Evolutionary conservation across 2,329 filamentous ascomycete genomes (phyloP).

Genomic region (Hypocreales sp.): DNA sequence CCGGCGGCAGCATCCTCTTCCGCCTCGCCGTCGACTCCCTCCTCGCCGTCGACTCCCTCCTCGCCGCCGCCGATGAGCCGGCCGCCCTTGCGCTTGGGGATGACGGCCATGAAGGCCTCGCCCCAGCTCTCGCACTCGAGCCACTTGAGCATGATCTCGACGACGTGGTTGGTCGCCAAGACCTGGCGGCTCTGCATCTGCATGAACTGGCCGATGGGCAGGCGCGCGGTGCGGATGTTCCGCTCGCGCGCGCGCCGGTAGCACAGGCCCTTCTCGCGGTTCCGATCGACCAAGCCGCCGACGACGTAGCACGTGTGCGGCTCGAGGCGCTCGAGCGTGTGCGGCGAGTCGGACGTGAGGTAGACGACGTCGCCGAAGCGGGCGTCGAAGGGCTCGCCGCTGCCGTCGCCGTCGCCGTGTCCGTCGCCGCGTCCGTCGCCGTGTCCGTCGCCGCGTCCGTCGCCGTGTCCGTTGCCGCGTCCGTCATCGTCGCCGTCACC

Average conservation of each 20-base stretch:
- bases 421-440: conserved; percentile 11
- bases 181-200: conserved; percentile 78
- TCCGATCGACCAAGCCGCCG: conserved; percentile 89
- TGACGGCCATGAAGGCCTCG: conserved; percentile 70
- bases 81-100: conserved; percentile 82
- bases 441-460: conserved; percentile 15
- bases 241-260: conserved; percentile 62
- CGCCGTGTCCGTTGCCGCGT: conserved; percentile 17
- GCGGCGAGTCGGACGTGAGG: conserved; percentile 77
- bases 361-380: conserved; percentile 51
- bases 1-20: conserved; percentile 3
- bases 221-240: conserved; percentile 72
- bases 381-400: conserved; percentile 15
- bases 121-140: conserved; percentile 85
- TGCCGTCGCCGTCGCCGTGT: conserved; percentile 16
- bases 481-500: conserved; percentile 5
- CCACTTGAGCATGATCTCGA: conserved; percentile 94
- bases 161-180: conserved; percentile 85
- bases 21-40: conserved; percentile 5
- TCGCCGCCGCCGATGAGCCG: conserved; percentile 34
- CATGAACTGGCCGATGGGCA: conserved; percentile 93
- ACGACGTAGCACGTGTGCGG: conserved; percentile 87
- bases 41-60: conserved; percentile 12
- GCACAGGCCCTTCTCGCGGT: conserved; percentile 88
- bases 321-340: conserved; percentile 69